Evolutionary conservation across 441 rosid genomes (phyloP), one percentile per base, ranked within the genome.

Genomic region (Pelargonium australe): DNA sequence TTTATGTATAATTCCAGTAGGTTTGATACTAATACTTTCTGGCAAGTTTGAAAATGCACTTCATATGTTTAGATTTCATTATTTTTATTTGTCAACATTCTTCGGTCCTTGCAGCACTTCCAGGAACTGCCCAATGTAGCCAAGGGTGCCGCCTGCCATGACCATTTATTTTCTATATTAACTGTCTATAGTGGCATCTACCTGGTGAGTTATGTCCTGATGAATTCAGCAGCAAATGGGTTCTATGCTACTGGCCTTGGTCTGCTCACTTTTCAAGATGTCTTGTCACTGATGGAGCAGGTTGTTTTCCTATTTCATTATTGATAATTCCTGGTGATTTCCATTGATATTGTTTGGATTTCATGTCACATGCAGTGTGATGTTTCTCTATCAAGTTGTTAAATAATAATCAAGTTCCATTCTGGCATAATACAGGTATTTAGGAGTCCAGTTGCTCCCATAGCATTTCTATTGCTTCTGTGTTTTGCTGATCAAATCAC

Each of bases 271-370:
- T 89, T 92, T 77, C 89, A 92, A 51, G 99, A 95, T 82, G 97
- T 89, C 1, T 72, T 91, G 84, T 88, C 96, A 49, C 83, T 91
- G 23, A 81, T 90, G 86, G 99, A 95, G 71, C 99, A 87, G 99
- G 99, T 95, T 71, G 25, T 58, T 8, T 65, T 66, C 60, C 43
- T 28, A 0, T 44, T 69, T 25, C 20, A 51, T 31, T 43, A 37
- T 41, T 14, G 67, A 25, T 64, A 58, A n/a, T 17, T 70, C 14
- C 13, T 72, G 55, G 51, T 66, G 72, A 9, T 67, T 51, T 63
- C n/a, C 41, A 12, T 40, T n/a, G 37, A 68, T 64, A 37, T 5
- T 67, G 62, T 68, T 60, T 17, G 49, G 63, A 64, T 64, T 1
- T 14, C 2, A 40, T 64, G 49, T 13, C 31, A 45, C 45, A 7